phyloP scores from a whole-genome alignment of 805 yeast genomes.

The Clavispora carvajalis region DNA sequence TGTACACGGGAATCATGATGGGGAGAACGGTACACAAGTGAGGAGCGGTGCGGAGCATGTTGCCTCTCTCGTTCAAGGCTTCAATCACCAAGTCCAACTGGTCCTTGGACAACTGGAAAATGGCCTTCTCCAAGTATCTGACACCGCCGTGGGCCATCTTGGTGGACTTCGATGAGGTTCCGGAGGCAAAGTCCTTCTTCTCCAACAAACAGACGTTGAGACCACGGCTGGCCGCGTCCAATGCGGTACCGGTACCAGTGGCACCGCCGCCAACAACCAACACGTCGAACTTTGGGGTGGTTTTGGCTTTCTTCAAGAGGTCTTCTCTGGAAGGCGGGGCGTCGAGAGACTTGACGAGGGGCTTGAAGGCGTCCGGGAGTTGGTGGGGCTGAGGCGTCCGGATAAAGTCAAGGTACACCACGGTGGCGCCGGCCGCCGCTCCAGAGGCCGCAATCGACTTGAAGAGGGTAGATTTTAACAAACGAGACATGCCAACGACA shows the following conservation, averaged over 20 bases:
- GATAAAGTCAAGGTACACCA: constrained; percentile 38
- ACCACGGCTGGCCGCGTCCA: constrained; percentile 89
- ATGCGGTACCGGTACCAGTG: constrained; percentile 87
- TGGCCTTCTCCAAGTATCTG: constrained; percentile 89
- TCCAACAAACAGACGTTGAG: constrained; percentile 83
- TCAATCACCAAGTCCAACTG: constrained; percentile 86
- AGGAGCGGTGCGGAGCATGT: constrained; percentile 86
- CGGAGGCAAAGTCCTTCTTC: constrained; percentile 84
- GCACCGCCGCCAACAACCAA: constrained; percentile 95
- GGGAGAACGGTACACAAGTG: constrained; percentile 84
- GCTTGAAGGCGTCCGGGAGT: constrained; percentile 27
- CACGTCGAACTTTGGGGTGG: constrained; percentile 60
- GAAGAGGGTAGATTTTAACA: constrained; percentile 20
- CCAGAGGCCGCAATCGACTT: constrained; percentile 28
- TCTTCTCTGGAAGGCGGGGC: constrained; percentile 55
- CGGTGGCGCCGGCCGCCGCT: constrained; percentile 31
- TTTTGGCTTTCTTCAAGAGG: constrained; percentile 33
- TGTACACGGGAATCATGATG: constrained; percentile 92
- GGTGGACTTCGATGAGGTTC: constrained; percentile 90
- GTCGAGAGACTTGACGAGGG: constrained; percentile 41
- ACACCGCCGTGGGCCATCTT: constrained; percentile 98
- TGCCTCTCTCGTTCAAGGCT: constrained; percentile 81
- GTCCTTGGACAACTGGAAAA: constrained; percentile 84
- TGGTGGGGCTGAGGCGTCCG: constrained; percentile 26
- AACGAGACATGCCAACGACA: constrained; percentile 11